Evolutionary conservation across 2,329 filamentous ascomycete genomes (phyloP).

Genomic region (Pseudogymnoascus sp.): DNA sequence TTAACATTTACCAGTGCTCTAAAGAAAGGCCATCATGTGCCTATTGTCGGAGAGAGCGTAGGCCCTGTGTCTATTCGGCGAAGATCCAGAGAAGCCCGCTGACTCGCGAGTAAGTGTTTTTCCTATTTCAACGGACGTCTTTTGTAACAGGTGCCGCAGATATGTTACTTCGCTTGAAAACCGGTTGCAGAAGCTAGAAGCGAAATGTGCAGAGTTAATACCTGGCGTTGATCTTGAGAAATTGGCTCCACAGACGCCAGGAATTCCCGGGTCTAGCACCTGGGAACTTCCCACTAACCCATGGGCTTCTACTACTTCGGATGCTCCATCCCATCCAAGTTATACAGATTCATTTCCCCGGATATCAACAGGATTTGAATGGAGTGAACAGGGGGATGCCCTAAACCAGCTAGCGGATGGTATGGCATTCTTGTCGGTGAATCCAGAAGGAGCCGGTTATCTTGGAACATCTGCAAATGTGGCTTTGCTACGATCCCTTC

Average conservation of each 20-base stretch:
- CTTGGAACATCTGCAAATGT: slow-evolving; percentile 30
- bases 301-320: neutral
- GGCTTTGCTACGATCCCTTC: slow-evolving; percentile 29
- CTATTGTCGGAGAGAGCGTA: neutral
- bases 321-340: neutral
- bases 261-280: neutral
- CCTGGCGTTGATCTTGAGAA: slow-evolving; percentile 34
- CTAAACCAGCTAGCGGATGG: slow-evolving; percentile 31
- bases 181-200: slow-evolving; percentile 35
- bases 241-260: neutral
- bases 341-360: slow-evolving; percentile 23
- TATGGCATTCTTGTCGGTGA: slow-evolving; percentile 34
- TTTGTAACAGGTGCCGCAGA: slow-evolving; percentile 21
- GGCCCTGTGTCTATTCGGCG: neutral
- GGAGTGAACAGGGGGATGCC: slow-evolving; percentile 27
- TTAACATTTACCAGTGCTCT: slow-evolving; percentile 6
- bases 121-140: neutral
- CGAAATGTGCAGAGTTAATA: slow-evolving; percentile 33
- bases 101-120: slow-evolving; percentile 3
- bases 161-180: slow-evolving; percentile 37
- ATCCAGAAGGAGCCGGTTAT: slow-evolving; percentile 33
- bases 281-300: neutral
- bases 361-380: slow-evolving; percentile 32
- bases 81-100: slow-evolving; percentile 12
- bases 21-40: slow-evolving; percentile 11